phyloP scores from a whole-genome alignment of 495 filamentous ascomycete species.

The Penicillium macrosclerotiorum region DNA sequence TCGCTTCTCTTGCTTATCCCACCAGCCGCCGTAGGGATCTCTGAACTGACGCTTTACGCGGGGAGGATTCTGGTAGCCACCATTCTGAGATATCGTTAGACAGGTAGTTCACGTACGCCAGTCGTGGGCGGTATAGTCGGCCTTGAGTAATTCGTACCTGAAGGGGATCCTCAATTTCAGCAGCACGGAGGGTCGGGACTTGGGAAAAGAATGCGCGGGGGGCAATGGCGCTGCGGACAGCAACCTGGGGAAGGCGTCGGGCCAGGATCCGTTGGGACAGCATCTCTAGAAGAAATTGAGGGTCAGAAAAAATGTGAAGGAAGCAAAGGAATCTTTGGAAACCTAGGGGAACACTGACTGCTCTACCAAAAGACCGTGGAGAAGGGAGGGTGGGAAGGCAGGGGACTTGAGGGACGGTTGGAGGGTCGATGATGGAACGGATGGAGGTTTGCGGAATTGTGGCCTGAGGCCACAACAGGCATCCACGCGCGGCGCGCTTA shows the following conservation, averaged over 20 bases:
- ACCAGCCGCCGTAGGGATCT: constrained; percentile 93
- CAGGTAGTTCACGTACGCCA: no score
- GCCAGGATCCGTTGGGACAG: constrained; percentile 59
- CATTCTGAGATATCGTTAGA: constrained; percentile 60
- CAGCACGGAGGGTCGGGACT: constrained; percentile 50
- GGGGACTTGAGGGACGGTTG: constrained; percentile 24
- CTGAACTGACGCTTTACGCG: constrained; percentile 79
- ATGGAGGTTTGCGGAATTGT: constrained; percentile 33
- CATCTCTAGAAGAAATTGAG: constrained; percentile 52
- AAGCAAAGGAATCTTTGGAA: background rate
- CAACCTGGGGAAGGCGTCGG: constrained; percentile 46
- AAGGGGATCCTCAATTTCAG: constrained; percentile 68
- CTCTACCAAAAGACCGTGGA: constrained; percentile 28
- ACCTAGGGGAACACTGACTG: constrained; percentile 20
- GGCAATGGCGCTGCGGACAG: constrained; percentile 46
- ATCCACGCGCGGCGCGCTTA: constrained; percentile 32
- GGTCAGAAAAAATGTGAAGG: constrained; percentile 10
- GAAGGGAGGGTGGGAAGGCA: constrained; percentile 27
- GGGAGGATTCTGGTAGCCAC: constrained; percentile 87
- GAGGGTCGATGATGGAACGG: constrained; percentile 32
- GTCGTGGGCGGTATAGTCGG: constrained; percentile 3
- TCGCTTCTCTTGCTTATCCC: constrained; percentile 94
- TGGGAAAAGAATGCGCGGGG: constrained; percentile 54
- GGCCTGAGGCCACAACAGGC: constrained; percentile 20
- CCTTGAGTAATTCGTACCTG: constrained; percentile 56